Conservation (phyloP, 345 rosid genomes). For the Populus ilicifolia region DNA sequence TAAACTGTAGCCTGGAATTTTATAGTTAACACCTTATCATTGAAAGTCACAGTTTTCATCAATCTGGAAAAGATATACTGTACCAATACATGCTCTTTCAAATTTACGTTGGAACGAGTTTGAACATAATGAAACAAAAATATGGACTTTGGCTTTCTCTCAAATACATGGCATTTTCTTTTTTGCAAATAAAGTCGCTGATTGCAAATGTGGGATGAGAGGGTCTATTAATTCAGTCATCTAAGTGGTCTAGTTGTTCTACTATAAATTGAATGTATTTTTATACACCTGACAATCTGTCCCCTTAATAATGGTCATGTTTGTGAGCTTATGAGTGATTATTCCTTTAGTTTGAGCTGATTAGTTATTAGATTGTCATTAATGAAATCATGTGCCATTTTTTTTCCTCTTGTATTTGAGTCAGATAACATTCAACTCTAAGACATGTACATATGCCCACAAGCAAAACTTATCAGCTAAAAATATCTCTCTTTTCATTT, state of each 20-base stretch:
- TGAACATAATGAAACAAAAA: neutral
- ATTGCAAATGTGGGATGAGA: conserved; percentile 6
- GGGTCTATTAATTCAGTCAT: neutral
- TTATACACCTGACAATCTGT: neutral
- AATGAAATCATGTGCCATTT: neutral
- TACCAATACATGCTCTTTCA: neutral
- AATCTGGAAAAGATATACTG: neutral
- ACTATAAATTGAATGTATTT: neutral
- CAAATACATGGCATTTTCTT: neutral
- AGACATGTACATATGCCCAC: neutral
- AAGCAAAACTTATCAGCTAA: neutral
- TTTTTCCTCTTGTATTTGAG: neutral
- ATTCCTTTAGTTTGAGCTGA: neutral
- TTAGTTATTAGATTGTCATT: neutral
- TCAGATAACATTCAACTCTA: neutral
- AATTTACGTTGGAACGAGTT: neutral
- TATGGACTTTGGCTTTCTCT: neutral
- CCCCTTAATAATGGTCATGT: neutral
- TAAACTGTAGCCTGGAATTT: neutral
- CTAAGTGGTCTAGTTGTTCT: neutral
- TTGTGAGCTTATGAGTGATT: neutral
- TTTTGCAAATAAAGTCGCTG: neutral
- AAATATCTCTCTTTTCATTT: neutral
- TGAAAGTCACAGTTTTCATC: neutral
- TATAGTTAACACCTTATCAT: neutral